Evolutionary conservation across 2,329 filamentous ascomycete species (phyloP), one percentile per base, ranked within the genome.

Genomic region (Thermochaetoides dissita): DNA sequence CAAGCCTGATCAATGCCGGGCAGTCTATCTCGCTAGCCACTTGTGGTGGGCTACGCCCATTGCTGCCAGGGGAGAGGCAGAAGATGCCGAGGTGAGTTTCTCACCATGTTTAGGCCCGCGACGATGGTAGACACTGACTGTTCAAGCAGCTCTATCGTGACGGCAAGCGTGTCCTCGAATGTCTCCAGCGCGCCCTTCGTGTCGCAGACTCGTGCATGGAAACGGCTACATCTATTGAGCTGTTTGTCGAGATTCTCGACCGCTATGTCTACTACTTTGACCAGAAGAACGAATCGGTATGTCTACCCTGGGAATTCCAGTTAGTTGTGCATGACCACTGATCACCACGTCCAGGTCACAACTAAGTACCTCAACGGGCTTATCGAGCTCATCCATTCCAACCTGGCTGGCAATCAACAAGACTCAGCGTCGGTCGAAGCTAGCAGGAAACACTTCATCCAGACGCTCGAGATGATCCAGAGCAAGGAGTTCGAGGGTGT

Each of bases 121-220:
- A 4, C 10, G 8, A 6, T 10, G 29, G 17, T 36, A 10, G 44
- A 59, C 44, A 6, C 9, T 43, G 34, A 45, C 39, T 34, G 8
- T 9, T 8, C 45, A 30, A 36, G 2, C 8, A 91, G 86, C 76
- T 94, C 38, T 98, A 98, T 63, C 89, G 91, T 44, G 91, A 98
- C 55, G 91, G 91, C 42, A 98, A 98, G 65, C 80, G 91, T 39
- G 91, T 98, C 2, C 75, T 98, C 6, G 91, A 98, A 61, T 98
- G 91, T 57, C 71, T 98, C 38, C 91, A 98, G 63, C 82, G 91
- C 43, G 91, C 91, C 8, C 78, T 98, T 8, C 81, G 93, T 32
- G 93, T 98, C 29, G 93, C 91, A 2, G 91, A 98, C 62, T 93
- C 91, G 6, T 98, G 91, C 66, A 98, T 98, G 91, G 93, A 98